Evolutionary conservation across 805 yeast genomes (phyloP).

Genomic region (Wickerhamomyces silvicola): DNA sequence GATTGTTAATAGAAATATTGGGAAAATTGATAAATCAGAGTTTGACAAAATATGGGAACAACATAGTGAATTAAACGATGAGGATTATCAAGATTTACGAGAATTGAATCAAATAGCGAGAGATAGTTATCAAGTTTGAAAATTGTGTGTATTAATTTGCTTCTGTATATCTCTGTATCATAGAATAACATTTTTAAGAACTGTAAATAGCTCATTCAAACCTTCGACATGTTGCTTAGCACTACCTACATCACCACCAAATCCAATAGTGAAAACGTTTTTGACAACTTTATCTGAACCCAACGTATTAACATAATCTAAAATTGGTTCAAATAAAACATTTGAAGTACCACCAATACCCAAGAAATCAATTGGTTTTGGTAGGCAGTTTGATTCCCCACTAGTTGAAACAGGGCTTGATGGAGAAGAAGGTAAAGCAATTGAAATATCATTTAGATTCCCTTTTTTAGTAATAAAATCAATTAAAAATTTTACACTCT

Average conservation of each 20-base stretch:
- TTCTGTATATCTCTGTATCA: too few species aligned
- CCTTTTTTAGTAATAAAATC: constrained; percentile 26
- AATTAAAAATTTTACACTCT: constrained; percentile 50
- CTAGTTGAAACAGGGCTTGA: constrained; percentile 5
- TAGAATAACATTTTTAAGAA: constrained; percentile 28
- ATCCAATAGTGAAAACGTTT: constrained; percentile 53
- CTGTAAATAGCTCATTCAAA: constrained; percentile 57
- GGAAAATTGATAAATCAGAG: constrained; percentile 36
- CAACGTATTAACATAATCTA: constrained; percentile 44
- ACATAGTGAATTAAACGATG: constrained; percentile 30
- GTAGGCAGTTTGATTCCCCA: too few species aligned
- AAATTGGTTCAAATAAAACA: constrained; percentile 63
- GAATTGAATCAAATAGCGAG: constrained; percentile 51
- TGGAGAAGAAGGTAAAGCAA: constrained; percentile 25
- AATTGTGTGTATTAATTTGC: too few species aligned
- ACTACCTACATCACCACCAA: constrained; percentile 46
- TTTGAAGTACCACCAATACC: constrained; percentile 62
- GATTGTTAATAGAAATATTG: constrained; percentile 51
- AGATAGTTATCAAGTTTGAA: constrained; percentile 35
- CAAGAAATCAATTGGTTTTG: constrained; percentile 35
- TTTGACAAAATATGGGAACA: constrained; percentile 40
- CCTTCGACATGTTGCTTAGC: constrained; percentile 65
- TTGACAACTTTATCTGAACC: constrained; percentile 27
- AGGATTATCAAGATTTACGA: constrained; percentile 43
- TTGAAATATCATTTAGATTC: constrained; percentile 15